Evolutionary conservation across 805 yeast species (phyloP).

Genomic region (Alloascoidea hylecoeti): DNA sequence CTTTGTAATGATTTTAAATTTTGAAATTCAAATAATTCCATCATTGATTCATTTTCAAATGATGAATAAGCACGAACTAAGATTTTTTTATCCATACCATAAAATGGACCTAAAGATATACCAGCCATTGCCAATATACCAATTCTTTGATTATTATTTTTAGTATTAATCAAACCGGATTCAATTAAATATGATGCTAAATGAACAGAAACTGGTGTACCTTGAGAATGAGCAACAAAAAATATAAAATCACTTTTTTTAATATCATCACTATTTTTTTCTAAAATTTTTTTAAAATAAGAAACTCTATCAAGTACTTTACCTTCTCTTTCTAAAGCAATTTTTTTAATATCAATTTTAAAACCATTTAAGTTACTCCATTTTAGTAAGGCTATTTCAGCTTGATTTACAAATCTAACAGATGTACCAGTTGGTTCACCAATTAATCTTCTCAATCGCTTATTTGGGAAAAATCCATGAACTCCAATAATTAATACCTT

Average conservation of each 20-base stretch:
- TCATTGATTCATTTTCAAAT: slow-evolving; percentile 75
- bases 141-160: slow-evolving; percentile 28
- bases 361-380: slow-evolving; percentile 38
- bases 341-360: slow-evolving; percentile 57
- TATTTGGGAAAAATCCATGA: slow-evolving; percentile 92
- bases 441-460: slow-evolving; percentile 67
- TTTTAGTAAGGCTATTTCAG: slow-evolving; percentile 59
- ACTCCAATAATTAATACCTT: slow-evolving; percentile 79
- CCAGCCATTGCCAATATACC: slow-evolving; percentile 94
- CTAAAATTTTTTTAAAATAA: slow-evolving; percentile 58
- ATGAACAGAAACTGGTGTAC: slow-evolving; percentile 81
- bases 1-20: slow-evolving; percentile 62
- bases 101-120: slow-evolving; percentile 85
- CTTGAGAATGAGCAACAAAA: slow-evolving; percentile 92
- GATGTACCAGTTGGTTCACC: slow-evolving; percentile 98
- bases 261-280: slow-evolving; percentile 48
- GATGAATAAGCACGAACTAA: slow-evolving; percentile 82
- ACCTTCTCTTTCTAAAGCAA: slow-evolving; percentile 91
- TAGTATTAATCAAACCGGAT: slow-evolving; percentile 28
- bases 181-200: slow-evolving; percentile 62
- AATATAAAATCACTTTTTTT: slow-evolving; percentile 67
- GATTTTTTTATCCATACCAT: slow-evolving; percentile 74
- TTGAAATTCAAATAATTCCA: slow-evolving; percentile 82
- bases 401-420: slow-evolving; percentile 77
- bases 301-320: slow-evolving; percentile 77